Base-by-base conservation (phyloP, 164 flowering plant genomes). In the Kalanchoe fedtschenkoi region DNA sequence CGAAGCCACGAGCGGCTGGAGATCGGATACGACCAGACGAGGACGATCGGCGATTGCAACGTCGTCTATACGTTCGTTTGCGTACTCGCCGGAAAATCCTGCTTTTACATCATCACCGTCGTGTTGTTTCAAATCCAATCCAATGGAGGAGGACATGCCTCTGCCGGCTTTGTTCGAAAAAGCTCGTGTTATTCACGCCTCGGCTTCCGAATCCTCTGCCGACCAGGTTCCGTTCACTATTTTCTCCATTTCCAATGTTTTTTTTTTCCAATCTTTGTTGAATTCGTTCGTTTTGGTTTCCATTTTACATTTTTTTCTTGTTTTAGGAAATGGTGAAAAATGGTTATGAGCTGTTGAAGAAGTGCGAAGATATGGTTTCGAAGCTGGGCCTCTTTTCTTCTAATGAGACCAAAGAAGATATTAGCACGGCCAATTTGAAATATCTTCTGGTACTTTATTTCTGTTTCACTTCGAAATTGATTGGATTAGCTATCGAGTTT, bases 391-490 rank as follows among this genome's bases (percentile, higher is more conserved):
- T 95, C 68, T 91, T 95, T 70, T 95, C 97, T 1, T 8, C 80
- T 1, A 91, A 95, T 33, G 97, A 95, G 77, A 80, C 93, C 26
- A 91, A 91, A 73, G 96, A 95, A 0, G 99, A 95, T 71, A 87
- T 95, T 60, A 83, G 89, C 86, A 87, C 97, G 11, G 41, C 80
- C 19, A 83, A 88, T 73, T 85, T 95, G 56, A 95, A 95, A 64
- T 95, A 90, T 69, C 47, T 88, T 61, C 77, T 93, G 89, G 98
- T 90, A 81, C 61, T 66, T 67, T 28, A n/a, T n/a, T n/a, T n/a
- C n/a, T n/a, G n/a, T n/a, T n/a, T n/a, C n/a, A n/a, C n/a, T n/a
- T n/a, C n/a, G n/a, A n/a, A n/a, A n/a, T 21, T 8, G 13, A 11
- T 16, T 6, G 29, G 6, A 10, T n/a, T 43, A 26, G 37, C 54